Percentiles rank a stretch among this genome's conserved stretches.
These are phyloP conservation scores for Hymenoscyphus linearis DNA, from an alignment of 2,329 filamentous ascomycete genomes.

Conservation along the genomic window DNA sequence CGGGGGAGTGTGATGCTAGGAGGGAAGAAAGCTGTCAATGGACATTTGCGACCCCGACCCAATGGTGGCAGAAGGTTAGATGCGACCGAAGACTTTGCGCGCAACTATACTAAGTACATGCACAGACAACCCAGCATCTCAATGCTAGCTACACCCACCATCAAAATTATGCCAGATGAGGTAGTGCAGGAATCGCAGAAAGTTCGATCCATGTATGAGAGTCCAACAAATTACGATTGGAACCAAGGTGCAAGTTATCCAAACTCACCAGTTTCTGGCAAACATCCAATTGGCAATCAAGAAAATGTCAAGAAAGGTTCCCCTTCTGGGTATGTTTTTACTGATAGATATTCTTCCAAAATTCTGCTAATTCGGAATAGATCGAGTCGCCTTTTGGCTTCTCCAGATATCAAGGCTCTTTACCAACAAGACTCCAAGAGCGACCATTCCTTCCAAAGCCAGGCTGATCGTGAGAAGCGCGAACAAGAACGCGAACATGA, in stretches of 20 bases:
- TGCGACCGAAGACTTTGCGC: not conserved
- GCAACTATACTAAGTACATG: conserved; percentile 12
- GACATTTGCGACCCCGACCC: conserved; percentile 19
- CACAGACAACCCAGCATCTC: conserved; percentile 29
- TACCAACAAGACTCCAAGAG: conserved; percentile 20
- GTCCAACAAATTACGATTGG: conserved; percentile 24
- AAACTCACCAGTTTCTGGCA: not conserved
- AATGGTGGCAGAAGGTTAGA: conserved; percentile 25
- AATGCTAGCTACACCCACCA: conserved; percentile 23
- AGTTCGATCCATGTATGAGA: conserved; percentile 33
- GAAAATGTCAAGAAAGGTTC: conserved; percentile 3
- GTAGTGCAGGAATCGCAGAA: conserved; percentile 32
- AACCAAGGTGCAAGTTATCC: conserved; percentile 17
- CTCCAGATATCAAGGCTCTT: conserved; percentile 7
- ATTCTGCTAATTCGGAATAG: conserved; percentile 18
- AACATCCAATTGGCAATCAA: not conserved
- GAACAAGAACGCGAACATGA: conserved; percentile 37
- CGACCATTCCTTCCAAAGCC: conserved; percentile 13
- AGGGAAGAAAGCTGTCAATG: conserved; percentile 36
- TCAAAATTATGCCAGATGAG: conserved; percentile 27
- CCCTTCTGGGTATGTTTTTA: conserved; percentile 10
- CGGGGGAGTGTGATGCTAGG: conserved; percentile 59
- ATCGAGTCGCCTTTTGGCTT: conserved; percentile 17
- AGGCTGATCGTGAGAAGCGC: conserved; percentile 9
- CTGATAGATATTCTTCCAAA: not conserved